Percentiles rank a stretch among this genome's conserved stretches.
Evolutionary conservation across 495 filamentous ascomycete genomes (phyloP).

Genomic region (Cairneyella variabilis): DNA sequence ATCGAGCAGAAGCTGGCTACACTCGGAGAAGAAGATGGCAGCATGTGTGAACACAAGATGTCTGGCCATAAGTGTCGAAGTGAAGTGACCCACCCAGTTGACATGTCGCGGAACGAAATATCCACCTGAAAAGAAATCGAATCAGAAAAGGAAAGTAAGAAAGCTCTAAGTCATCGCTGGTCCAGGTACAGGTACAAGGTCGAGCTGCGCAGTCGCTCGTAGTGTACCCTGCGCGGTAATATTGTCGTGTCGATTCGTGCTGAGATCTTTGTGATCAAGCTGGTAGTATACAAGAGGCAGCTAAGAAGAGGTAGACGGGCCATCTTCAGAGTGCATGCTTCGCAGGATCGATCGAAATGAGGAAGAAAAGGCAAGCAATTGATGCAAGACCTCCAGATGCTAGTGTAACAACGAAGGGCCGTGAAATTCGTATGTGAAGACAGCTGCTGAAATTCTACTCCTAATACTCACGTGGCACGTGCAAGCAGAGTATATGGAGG

Average conservation of each 20-base stretch:
- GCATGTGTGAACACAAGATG: constrained; percentile 23
- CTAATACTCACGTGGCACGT: background rate
- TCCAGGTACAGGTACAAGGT: constrained; percentile 28
- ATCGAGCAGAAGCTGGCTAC: too few species aligned
- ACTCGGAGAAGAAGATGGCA: constrained; percentile 10
- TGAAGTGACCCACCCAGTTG: constrained; percentile 14
- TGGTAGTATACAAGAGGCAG: constrained; percentile 26
- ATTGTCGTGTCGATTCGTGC: constrained; percentile 24
- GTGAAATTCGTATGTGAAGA: constrained; percentile 31
- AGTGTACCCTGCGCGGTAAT: constrained; percentile 25
- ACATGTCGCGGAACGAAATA: constrained; percentile 16
- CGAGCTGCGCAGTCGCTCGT: constrained; percentile 26
- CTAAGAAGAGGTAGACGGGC: constrained; percentile 7
- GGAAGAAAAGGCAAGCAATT: constrained; percentile 11
- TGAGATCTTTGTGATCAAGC: constrained; percentile 24
- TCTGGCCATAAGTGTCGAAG: constrained; percentile 17
- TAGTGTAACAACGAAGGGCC: constrained; percentile 29
- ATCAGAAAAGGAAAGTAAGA: constrained; percentile 7
- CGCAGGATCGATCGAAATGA: constrained; percentile 20
- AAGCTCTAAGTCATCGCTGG: constrained; percentile 17
- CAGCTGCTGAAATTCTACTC: constrained; percentile 18
- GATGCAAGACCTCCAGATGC: constrained; percentile 14
- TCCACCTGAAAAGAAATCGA: constrained; percentile 6
- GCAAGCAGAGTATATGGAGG: constrained; percentile 3
- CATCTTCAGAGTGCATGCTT: constrained; percentile 19